phyloP scores from a whole-genome alignment of 768 basidiomycete species.

The Collybiopsis luxurians region DNA sequence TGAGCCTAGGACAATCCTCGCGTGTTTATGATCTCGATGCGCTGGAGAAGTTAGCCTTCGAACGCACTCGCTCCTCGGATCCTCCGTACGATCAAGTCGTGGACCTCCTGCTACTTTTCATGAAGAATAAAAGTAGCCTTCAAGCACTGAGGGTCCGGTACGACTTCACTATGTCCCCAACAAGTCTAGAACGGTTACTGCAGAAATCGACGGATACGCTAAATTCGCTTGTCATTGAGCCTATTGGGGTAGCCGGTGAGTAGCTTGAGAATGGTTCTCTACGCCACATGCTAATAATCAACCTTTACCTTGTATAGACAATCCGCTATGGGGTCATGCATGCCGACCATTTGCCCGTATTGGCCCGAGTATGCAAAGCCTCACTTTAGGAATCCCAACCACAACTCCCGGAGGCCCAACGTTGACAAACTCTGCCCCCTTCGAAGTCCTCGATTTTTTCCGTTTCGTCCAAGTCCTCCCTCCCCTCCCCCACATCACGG shows the following conservation, averaged over 20 bases:
- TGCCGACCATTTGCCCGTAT: constrained; percentile 4
- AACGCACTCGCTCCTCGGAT: background rate
- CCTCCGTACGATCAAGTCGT: background rate
- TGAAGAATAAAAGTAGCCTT: background rate
- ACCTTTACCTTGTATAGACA: background rate
- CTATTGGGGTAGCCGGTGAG: constrained; percentile 3
- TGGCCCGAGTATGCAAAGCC: background rate
- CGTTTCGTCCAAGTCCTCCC: background rate
- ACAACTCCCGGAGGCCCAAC: background rate
- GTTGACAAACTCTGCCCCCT: background rate
- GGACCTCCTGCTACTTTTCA: background rate
- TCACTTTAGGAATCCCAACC: constrained; percentile 2
- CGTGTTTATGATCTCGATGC: background rate
- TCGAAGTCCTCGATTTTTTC: constrained; percentile 6
- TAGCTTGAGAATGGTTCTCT: background rate
- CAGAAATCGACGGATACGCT: background rate
- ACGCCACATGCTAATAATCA: no score
- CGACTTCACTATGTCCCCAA: constrained; percentile 5
- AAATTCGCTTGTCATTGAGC: constrained; percentile 1
- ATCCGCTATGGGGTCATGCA: background rate
- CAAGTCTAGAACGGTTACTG: constrained; percentile 1
- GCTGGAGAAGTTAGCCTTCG: constrained; percentile 1
- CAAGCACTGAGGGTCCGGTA: constrained; percentile 1
- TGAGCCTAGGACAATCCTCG: background rate
- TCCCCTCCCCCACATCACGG: background rate